Percentiles rank a stretch among this genome's conserved stretches.
phyloP scores from a whole-genome alignment of 2,329 filamentous ascomycete genomes.

The Microcyclospora pomicola region DNA sequence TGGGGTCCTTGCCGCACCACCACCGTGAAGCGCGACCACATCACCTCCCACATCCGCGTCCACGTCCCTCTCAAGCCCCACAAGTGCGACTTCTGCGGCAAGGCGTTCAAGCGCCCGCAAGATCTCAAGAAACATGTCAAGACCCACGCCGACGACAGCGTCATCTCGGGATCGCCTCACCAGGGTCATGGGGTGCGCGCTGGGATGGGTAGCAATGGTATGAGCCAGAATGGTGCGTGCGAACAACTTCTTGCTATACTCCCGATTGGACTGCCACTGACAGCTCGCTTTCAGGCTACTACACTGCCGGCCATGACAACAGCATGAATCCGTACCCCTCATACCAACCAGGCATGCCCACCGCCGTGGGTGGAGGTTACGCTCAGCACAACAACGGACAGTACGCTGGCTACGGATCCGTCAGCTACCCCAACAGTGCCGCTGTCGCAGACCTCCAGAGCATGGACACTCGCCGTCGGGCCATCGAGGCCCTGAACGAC shows the following conservation, averaged over 20 bases:
- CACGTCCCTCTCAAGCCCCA: slow-evolving; percentile 98
- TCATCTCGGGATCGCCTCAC: slow-evolving; percentile 52
- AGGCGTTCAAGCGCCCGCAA: slow-evolving; percentile 97
- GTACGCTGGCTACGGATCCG: slow-evolving; percentile 26
- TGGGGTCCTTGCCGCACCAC: slow-evolving; percentile 95
- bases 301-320: slow-evolving; percentile 16
- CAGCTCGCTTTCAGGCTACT: slow-evolving; percentile 19
- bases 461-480: slow-evolving; percentile 63
- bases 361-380: slow-evolving; percentile 12
- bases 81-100: slow-evolving; percentile 97
- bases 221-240: slow-evolving; percentile 23
- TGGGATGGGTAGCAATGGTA: slow-evolving; percentile 12
- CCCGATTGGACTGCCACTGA: slow-evolving; percentile 3
- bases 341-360: slow-evolving; percentile 18
- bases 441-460: slow-evolving; percentile 23
- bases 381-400: slow-evolving; percentile 16
- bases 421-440: slow-evolving; percentile 33
- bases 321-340: slow-evolving; percentile 19
- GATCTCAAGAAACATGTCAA: slow-evolving; percentile 99
- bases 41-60: slow-evolving; percentile 96
- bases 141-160: slow-evolving; percentile 92
- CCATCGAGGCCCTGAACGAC: slow-evolving; percentile 74
- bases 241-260: background rate
- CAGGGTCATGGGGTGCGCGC: slow-evolving; percentile 24
- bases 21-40: slow-evolving; percentile 97